phyloP scores from a whole-genome alignment of 2,329 filamentous ascomycete species.

The Alternaria triticina region DNA sequence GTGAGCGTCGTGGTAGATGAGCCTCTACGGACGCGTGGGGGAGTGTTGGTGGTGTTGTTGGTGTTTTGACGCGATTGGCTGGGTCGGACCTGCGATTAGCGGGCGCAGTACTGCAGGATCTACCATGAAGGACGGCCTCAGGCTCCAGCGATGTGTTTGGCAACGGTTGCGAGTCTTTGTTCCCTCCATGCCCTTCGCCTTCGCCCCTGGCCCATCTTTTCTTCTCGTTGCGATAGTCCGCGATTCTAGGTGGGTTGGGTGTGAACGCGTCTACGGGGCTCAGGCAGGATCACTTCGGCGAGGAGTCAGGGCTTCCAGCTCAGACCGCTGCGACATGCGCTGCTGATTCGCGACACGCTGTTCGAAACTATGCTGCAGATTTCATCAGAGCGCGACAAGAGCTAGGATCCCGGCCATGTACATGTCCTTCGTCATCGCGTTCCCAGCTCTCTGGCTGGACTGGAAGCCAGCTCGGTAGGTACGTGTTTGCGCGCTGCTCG shows the following conservation, averaged over 20 bases:
- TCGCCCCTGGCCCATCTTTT: neutral
- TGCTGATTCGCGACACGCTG: neutral
- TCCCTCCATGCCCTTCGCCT: neutral
- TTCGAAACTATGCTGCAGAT: neutral
- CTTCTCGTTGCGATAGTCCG: too few species aligned
- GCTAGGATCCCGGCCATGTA: too few species aligned
- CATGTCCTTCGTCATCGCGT: neutral
- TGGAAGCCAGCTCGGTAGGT: too few species aligned
- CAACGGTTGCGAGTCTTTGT: neutral
- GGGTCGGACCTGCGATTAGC: neutral
- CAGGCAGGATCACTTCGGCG: neutral
- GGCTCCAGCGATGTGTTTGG: neutral
- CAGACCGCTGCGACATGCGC: neutral
- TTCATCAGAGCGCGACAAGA: neutral
- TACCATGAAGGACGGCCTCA: neutral
- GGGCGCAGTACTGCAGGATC: neutral
- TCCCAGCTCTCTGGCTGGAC: neutral
- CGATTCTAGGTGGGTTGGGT: neutral
- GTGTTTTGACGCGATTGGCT: neutral
- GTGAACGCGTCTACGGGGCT: neutral
- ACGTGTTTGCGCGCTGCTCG: too few species aligned
- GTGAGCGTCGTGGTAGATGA: neutral
- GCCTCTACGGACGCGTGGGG: neutral
- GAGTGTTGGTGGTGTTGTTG: neutral
- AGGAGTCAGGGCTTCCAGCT: neutral